Conservation (phyloP, 305 asterid genomes). For the Fraxinus dipetala region DNA sequence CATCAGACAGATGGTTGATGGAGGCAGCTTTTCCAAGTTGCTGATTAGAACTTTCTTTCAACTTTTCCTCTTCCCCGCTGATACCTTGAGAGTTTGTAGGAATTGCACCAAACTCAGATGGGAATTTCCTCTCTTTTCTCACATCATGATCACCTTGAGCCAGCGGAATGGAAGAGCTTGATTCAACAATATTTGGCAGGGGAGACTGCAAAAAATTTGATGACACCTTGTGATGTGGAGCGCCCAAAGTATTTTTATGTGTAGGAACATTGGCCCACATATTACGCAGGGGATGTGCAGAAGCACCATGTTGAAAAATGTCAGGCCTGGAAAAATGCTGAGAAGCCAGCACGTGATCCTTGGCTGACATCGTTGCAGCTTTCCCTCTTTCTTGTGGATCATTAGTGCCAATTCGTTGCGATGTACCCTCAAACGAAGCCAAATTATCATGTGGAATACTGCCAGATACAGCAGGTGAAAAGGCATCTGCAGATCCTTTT, state of each 20-base stretch:
- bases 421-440: conserved; percentile 28
- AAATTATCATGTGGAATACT: conserved; percentile 30
- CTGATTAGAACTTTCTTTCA: conserved; percentile 42
- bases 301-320: conserved; percentile 39
- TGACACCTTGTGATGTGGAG: conserved; percentile 37
- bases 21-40: conserved; percentile 35
- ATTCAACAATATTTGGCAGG: conserved; percentile 52
- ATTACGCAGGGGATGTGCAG: conserved; percentile 25
- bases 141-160: conserved; percentile 37
- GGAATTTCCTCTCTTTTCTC: conserved; percentile 26
- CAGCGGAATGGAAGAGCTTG: conserved; percentile 43
- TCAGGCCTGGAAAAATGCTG: conserved; percentile 36
- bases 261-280: conserved; percentile 46
- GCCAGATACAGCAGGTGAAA: conserved; percentile 41
- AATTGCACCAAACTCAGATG: conserved; percentile 29
- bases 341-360: conserved; percentile 29
- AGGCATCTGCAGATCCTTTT: conserved; percentile 40
- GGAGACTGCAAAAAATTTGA: conserved; percentile 36
- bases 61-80: conserved; percentile 37
- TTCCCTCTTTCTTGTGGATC: conserved; percentile 37
- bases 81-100: conserved; percentile 32
- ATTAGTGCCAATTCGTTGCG: conserved; percentile 28
- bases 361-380: conserved; percentile 30
- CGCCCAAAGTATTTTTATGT: conserved; percentile 33
- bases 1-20: conserved; percentile 31